A percentile compares a stretch with the other conserved stretches of the same genome.
Conservation (phyloP, 768 basidiomycete species). For the Pulveroboletus frians region DNA sequence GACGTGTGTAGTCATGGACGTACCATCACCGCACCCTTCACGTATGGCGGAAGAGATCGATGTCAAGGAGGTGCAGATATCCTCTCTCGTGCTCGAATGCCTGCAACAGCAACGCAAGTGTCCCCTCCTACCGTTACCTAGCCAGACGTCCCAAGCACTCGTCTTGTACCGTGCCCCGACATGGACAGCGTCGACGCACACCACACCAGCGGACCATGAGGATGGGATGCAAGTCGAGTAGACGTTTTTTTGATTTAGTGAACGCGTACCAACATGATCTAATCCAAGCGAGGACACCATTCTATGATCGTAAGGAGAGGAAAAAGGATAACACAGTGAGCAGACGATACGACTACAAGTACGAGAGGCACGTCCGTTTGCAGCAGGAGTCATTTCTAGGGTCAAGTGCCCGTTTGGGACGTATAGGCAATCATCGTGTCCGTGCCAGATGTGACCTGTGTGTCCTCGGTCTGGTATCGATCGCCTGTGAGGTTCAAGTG, state of each 20-base stretch:
- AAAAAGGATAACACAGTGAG: conserved; percentile 21
- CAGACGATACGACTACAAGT: conserved; percentile 16
- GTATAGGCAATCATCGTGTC: conserved; percentile 49
- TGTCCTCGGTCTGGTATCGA: conserved; percentile 31
- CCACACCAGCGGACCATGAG: too few species aligned
- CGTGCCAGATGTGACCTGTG: conserved; percentile 21
- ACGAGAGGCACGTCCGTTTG: conserved; percentile 5
- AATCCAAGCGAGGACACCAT: conserved; percentile 18
- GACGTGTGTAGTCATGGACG: not conserved
- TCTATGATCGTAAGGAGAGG: conserved; percentile 22
- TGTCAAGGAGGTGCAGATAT: conserved; percentile 35
- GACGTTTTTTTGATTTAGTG: conserved; percentile 1
- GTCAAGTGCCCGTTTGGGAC: conserved; percentile 29
- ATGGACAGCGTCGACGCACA: not conserved
- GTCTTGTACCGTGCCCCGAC: conserved; percentile 48
- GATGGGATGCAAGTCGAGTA: conserved; percentile 55
- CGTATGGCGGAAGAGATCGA: conserved; percentile 21
- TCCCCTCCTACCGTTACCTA: conserved; percentile 18
- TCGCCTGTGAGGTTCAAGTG: conserved; percentile 43
- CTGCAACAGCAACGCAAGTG: conserved; percentile 33
- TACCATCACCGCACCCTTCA: conserved; percentile 9
- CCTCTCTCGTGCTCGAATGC: conserved; percentile 42
- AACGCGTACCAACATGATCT: conserved; percentile 23
- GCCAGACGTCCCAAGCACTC: conserved; percentile 39
- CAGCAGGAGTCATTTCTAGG: not conserved